A percentile compares a stretch with the other conserved stretches of the same genome.
Conservation (phyloP, 1,139 yeast species). For the Saccharomyces hybrid region DNA sequence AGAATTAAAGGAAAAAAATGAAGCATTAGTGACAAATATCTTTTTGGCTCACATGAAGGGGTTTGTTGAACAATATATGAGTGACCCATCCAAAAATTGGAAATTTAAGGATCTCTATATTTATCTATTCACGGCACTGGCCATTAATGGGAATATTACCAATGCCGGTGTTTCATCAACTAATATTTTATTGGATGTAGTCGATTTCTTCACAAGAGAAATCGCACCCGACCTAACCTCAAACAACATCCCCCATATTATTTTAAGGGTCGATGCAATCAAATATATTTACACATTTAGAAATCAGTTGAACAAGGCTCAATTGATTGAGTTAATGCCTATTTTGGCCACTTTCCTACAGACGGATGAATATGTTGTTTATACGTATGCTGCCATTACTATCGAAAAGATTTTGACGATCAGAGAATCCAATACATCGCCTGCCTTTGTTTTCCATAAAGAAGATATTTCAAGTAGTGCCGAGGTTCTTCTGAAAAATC, state of each 20-base stretch:
- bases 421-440: conserved; percentile 46
- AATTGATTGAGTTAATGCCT: conserved; percentile 71
- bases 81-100: conserved; percentile 50
- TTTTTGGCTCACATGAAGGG: conserved; percentile 71
- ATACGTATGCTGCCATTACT: conserved; percentile 89
- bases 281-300: conserved; percentile 85
- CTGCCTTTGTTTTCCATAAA: conserved; percentile 57
- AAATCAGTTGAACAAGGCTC: conserved; percentile 85
- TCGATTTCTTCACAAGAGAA: conserved; percentile 71
- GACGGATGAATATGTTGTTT: conserved; percentile 66
- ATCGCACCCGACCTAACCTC: conserved; percentile 70
- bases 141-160: conserved; percentile 83
- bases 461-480: conserved; percentile 56
- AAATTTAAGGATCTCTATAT: conserved; percentile 83
- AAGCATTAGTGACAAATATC: conserved; percentile 62
- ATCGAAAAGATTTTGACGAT: conserved; percentile 81
- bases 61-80: conserved; percentile 48
- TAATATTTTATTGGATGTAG: conserved; percentile 76
- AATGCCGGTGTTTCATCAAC: conserved; percentile 85
- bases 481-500: conserved; percentile 49
- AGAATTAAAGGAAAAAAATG: conserved; percentile 76
- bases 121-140: conserved; percentile 79
- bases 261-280: conserved; percentile 85
- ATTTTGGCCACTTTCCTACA: conserved; percentile 61
- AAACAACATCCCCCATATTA: conserved; percentile 50